Base-by-base conservation (phyloP, 768 basidiomycete genomes). In the Albatrellus ellisii region DNA sequence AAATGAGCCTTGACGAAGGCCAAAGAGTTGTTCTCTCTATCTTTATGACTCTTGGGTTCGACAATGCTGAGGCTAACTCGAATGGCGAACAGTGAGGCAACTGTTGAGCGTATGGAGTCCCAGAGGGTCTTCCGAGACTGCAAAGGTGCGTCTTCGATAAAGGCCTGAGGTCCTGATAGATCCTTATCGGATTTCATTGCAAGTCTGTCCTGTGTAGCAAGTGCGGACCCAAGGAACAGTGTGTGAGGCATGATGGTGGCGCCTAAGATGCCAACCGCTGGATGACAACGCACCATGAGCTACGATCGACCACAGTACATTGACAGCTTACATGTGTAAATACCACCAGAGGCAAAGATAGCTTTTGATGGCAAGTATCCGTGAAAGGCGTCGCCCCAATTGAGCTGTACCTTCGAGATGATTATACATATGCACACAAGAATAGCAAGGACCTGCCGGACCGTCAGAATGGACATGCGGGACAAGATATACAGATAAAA, bases 1-100 rank as follows among this genome's bases (percentile, higher is more conserved):
- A 86, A 59, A 56, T 87, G 83, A 0, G 75, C 68, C 21, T 56
- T 63, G 17, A 85, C 61, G 45, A 84, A 79, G 26, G 52, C 55
- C 12, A 71, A 60, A 1, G 68, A 46, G 48, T 75, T 75, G 51
- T 82, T 79, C 48, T 73, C 63, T 48, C 68, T 60, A 26, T 83
- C 74, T 1, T 42, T 40, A 31, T 56, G 52, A 20, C 22, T 41
- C 7, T 39, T n/a, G 7, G 34, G 39, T 15, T 42, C 40, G 6
- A 48, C 31, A 20, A 28, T n/a, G n/a, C 14, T 7, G 7, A 41
- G 46, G 52, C 1, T 7, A 12, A 26, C 34, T 8, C 15, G 10
- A 10, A 34, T 31, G n/a, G n/a, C n/a, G n/a, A n/a, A n/a, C n/a
- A n/a, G n/a, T n/a, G n/a, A n/a, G n/a, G n/a, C n/a, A n/a, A n/a